phyloP scores from a whole-genome alignment of 2,329 filamentous ascomycete species.

The Claviceps capensis region DNA sequence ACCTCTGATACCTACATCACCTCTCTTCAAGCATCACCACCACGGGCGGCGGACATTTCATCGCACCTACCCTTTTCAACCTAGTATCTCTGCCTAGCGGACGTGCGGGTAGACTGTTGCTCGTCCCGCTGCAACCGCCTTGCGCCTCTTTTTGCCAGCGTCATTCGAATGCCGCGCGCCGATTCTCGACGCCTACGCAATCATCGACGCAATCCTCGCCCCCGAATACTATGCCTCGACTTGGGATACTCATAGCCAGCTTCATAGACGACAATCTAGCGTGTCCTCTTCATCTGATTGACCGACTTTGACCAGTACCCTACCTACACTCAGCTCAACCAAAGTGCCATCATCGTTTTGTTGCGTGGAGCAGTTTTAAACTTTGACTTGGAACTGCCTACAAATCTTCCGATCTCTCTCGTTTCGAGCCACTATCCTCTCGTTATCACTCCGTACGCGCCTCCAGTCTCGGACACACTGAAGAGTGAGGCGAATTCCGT shows the following conservation, averaged over 20 bases:
- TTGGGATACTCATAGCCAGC: background rate
- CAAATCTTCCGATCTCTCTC: background rate
- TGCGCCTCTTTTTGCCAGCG: background rate
- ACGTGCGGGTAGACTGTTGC: background rate
- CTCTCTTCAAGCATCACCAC: too few species aligned
- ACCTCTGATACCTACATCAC: too few species aligned
- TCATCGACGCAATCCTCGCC: background rate
- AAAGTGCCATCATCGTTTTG: background rate
- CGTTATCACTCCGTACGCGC: background rate
- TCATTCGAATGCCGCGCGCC: constrained; percentile 1
- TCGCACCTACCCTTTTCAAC: background rate
- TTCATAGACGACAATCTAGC: background rate
- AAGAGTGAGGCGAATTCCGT: background rate
- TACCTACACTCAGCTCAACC: background rate
- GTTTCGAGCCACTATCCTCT: background rate
- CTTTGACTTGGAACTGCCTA: background rate
- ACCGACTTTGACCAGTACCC: background rate
- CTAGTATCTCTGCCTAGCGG: background rate
- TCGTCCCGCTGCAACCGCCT: background rate
- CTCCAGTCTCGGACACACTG: background rate
- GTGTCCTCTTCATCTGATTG: background rate
- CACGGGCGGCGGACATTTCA: too few species aligned
- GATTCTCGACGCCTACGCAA: background rate
- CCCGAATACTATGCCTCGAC: constrained; percentile 3
- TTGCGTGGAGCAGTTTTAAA: background rate